These are phyloP conservation scores for Geosmithia flava DNA, from an alignment of 2,329 filamentous ascomycete genomes.

Conservation along the genomic window DNA sequence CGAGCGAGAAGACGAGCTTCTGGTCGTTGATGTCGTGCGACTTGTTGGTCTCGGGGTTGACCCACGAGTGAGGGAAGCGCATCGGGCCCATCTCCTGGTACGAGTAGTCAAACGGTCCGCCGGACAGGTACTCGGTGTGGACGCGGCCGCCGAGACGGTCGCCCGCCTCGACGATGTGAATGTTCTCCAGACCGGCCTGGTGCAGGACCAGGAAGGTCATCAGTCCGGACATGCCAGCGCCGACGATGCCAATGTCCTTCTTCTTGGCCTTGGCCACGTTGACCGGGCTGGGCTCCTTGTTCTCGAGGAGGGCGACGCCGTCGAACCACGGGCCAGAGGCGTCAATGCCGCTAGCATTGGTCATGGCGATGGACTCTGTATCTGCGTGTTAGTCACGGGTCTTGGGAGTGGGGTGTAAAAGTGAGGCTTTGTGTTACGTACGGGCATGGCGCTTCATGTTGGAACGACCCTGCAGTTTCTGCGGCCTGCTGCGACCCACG, in stretches of 20 bases:
- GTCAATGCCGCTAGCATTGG: slow-evolving; percentile 32
- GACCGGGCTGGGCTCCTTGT: slow-evolving; percentile 36
- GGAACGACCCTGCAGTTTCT: slow-evolving; percentile 14
- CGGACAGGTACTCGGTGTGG: slow-evolving; percentile 49
- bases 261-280: slow-evolving; percentile 41
- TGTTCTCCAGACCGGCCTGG: slow-evolving; percentile 42
- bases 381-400: not conserved
- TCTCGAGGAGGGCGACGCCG: slow-evolving; percentile 44
- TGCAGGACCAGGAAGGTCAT: slow-evolving; percentile 42
- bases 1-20: slow-evolving; percentile 52
- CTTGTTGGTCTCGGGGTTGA: slow-evolving; percentile 33
- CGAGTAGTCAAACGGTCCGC: slow-evolving; percentile 47
- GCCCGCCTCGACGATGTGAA: slow-evolving; percentile 49
- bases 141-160: slow-evolving; percentile 51
- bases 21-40: slow-evolving; percentile 49
- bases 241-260: slow-evolving; percentile 48
- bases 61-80: slow-evolving; percentile 33
- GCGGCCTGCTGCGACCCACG: slow-evolving; percentile 20
- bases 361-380: slow-evolving; percentile 24
- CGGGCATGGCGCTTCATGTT: not conserved
- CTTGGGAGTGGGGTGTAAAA: not conserved
- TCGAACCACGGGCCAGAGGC: slow-evolving; percentile 49
- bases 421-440: not conserved
- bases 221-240: slow-evolving; percentile 52
- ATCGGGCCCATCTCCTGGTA: slow-evolving; percentile 59